These are phyloP conservation scores for Penicillium janthinellum DNA, from an alignment of 2,329 filamentous ascomycete genomes.

Conservation along the genomic window DNA sequence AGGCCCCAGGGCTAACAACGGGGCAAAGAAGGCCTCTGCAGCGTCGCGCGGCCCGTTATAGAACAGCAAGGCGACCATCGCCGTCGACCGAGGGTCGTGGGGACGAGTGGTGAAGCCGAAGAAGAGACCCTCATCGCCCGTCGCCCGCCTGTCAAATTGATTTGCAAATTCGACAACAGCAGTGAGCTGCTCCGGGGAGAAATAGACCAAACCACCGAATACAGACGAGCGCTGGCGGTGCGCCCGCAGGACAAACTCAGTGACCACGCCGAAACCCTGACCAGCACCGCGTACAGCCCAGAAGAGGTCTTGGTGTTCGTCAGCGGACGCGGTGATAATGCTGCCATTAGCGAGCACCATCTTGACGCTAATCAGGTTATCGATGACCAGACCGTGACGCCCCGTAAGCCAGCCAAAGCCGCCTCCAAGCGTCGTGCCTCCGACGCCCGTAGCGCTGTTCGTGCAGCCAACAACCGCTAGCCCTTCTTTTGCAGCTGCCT, in stretches of 20 bases:
- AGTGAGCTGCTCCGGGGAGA: slow-evolving; percentile 1
- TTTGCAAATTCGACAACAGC: slow-evolving; percentile 8
- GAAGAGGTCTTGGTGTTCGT: slow-evolving; percentile 51
- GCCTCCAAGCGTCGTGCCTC: slow-evolving; percentile 59
- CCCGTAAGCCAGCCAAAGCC: slow-evolving; percentile 60
- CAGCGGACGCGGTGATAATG: slow-evolving; percentile 39
- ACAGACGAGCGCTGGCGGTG: slow-evolving; percentile 29
- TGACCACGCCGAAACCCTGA: not conserved
- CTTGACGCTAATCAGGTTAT: slow-evolving; percentile 45
- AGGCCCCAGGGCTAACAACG: slow-evolving; percentile 1
- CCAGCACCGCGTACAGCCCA: slow-evolving; percentile 50
- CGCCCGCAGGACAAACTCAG: slow-evolving; percentile 8
- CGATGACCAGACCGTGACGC: slow-evolving; percentile 55
- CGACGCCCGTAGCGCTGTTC: slow-evolving; percentile 62
- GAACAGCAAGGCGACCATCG: slow-evolving; percentile 5
- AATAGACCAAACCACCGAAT: slow-evolving; percentile 25
- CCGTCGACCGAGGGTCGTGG: not conserved
- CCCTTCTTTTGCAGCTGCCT: slow-evolving; percentile 51
- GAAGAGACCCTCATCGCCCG: slow-evolving; percentile 7
- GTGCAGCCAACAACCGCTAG: slow-evolving; percentile 63
- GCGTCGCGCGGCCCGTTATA: slow-evolving; percentile 3
- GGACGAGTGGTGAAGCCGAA: slow-evolving; percentile 7
- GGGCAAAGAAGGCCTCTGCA: slow-evolving; percentile 6
- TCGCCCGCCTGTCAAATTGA: slow-evolving; percentile 3
- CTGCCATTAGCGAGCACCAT: slow-evolving; percentile 43